phyloP scores from a whole-genome alignment of 441 rosid species.

The Bruguiera hainesii region DNA sequence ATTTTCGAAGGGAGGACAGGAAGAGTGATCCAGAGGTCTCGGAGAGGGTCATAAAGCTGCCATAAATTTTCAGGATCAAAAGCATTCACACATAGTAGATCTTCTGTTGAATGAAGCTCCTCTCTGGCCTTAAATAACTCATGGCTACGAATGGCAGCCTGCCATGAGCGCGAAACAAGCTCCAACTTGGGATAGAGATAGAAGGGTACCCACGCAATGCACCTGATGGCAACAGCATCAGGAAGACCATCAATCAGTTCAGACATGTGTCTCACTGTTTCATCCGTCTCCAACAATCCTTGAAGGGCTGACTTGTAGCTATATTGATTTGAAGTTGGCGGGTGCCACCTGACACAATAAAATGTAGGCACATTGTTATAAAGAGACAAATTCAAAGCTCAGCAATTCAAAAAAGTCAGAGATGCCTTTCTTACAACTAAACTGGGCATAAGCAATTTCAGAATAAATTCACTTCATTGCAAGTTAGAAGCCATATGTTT shows the following conservation, averaged over 20 bases:
- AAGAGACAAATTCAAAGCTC: background rate
- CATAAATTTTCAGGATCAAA: conserved; percentile 90
- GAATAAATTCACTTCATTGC: too few relatives aligned
- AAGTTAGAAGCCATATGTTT: too few relatives aligned
- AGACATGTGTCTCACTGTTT: conserved; percentile 54
- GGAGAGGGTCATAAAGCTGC: conserved; percentile 85
- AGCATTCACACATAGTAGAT: conserved; percentile 75
- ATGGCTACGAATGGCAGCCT: conserved; percentile 59
- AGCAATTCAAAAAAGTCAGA: conserved; percentile 4
- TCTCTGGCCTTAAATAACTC: conserved; percentile 78
- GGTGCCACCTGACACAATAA: conserved; percentile 27
- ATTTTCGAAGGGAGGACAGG: conserved; percentile 84
- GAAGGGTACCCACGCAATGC: conserved; percentile 85
- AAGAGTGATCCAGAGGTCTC: conserved; percentile 81
- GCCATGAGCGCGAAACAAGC: conserved; percentile 88
- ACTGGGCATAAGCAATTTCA: too few relatives aligned
- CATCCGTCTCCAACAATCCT: conserved; percentile 29
- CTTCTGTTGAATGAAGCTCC: conserved; percentile 65
- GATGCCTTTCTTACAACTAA: background rate
- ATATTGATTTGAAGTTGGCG: conserved; percentile 8
- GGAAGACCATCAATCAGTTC: conserved; percentile 90
- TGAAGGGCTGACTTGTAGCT: conserved; percentile 16
- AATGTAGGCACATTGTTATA: background rate
- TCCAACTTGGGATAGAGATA: conserved; percentile 64
- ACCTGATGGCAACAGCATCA: conserved; percentile 81